phyloP scores from a whole-genome alignment of 2,329 filamentous ascomycete genomes.

The Sporothrix globosa region DNA sequence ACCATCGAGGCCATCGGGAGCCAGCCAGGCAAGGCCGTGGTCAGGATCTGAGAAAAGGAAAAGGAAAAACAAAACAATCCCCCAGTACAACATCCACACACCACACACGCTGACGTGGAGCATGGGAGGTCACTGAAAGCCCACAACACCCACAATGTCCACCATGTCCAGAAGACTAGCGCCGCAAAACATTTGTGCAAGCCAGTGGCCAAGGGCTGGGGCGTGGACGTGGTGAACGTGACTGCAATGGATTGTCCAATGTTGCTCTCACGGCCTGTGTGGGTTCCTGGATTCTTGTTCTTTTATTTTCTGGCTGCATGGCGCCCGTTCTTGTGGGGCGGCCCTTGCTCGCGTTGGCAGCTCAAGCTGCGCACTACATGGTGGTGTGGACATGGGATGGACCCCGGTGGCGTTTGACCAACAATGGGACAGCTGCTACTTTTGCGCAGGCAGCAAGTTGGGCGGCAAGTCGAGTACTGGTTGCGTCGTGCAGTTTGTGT shows the following conservation, averaged over 20 bases:
- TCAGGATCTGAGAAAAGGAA: conserved; percentile 13
- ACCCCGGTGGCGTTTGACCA: conserved; percentile 5
- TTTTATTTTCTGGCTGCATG: conserved; percentile 9
- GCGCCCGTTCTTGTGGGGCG: conserved; percentile 27
- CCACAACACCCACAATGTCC: conserved; percentile 5
- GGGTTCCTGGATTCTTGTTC: neutral
- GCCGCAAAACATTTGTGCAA: neutral
- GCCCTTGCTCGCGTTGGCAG: conserved; percentile 28
- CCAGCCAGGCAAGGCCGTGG: conserved; percentile 2
- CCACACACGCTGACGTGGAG: neutral
- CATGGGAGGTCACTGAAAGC: neutral
- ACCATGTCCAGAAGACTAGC: neutral
- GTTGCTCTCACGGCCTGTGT: conserved; percentile 11
- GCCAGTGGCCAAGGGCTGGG: conserved; percentile 11
- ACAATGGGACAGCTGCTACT: conserved; percentile 2
- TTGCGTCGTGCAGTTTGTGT: neutral
- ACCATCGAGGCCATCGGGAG: neutral
- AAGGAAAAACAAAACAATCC: conserved; percentile 18
- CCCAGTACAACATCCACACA: neutral
- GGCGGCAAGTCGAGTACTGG: neutral
- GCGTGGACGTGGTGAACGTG: neutral
- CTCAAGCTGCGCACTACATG: conserved; percentile 18
- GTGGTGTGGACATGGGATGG: conserved; percentile 18
- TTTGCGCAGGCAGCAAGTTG: conserved; percentile 11
- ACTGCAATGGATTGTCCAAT: conserved; percentile 9